Evolutionary conservation across 148 eudicot species (phyloP), one percentile per base, ranked within the genome.

Genomic region (Amaranthus hypochondriacus): DNA sequence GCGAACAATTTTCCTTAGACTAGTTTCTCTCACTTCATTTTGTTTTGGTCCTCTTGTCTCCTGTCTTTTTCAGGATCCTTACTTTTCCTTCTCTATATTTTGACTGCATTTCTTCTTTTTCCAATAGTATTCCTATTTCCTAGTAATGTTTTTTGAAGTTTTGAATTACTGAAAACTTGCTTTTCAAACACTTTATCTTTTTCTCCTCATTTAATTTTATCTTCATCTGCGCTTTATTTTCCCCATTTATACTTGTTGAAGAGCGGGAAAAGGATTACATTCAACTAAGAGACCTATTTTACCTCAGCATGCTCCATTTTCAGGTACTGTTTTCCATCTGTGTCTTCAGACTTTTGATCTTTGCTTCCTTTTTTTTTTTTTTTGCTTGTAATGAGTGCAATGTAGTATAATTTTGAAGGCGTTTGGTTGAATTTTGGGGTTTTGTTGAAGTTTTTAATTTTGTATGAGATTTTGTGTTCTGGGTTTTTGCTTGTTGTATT

Each of bases 271-370:
- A 44, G 6, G 21, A n/a, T 6, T 7, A 44, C 9, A 28, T 28
- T 28, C 39, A 8, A 48, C 8, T 12, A 56, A 51, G 72, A 78
- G 81, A 78, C 73, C 76, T 78, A 64, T 62, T 72, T 72, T 52
- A 53, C 18, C 53, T 18, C 5, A 56, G 5, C 4, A 59, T 78
- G 62, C 56, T 59, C 66, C 71, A 44, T 73, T 78, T 59, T 64
- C 42, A 71, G 81, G 76, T 77, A 65, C 6, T 9, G 7, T 42
- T 62, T 39, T 60, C 46, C 50, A 14, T 50, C 47, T 49, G 48
- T 6, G 5, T 21, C 7, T 28, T 21, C 8, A 53, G 55, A 74
- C 55, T 74, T 74, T 65, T 48, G 7, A 54, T 54, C 44, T 68
- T 65, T 74, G 50, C 12, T 56, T 50, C 53, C 3, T 57, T 5